Evolutionary conservation across 768 basidiomycete genomes (phyloP).

Genomic region (Rhodocollybia butyracea): DNA sequence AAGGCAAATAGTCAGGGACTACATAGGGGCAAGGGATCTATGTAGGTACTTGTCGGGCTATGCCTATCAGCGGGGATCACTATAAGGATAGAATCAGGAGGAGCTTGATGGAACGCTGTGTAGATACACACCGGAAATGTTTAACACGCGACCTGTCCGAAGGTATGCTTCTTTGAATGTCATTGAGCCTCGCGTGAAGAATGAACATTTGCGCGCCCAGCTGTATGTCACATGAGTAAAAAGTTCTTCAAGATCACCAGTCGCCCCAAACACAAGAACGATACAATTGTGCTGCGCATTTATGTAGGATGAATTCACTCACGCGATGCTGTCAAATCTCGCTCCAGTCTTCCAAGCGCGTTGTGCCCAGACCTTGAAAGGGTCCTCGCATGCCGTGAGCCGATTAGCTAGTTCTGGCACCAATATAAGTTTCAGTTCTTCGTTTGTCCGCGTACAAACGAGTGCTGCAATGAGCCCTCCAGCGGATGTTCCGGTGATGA

Average conservation of each 20-base stretch:
- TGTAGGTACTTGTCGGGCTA: slow-evolving; percentile 95
- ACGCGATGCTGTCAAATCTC: slow-evolving; percentile 82
- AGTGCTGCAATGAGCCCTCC: slow-evolving; percentile 80
- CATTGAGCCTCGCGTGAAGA: slow-evolving; percentile 90
- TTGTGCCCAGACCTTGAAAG: slow-evolving; percentile 35
- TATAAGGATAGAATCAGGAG: background rate
- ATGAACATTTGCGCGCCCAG: slow-evolving; percentile 56
- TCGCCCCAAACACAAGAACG: no score
- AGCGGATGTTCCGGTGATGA: slow-evolving; percentile 93
- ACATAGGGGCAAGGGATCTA: no score
- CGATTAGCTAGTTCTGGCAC: slow-evolving; percentile 82
- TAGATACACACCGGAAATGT: slow-evolving; percentile 56
- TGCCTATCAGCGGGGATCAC: slow-evolving; percentile 89
- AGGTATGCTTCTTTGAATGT: slow-evolving; percentile 96
- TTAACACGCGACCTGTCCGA: slow-evolving; percentile 88
- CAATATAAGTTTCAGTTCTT: slow-evolving; percentile 74
- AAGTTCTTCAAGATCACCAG: no score
- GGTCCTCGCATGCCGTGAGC: slow-evolving; percentile 81
- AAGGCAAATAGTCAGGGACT: no score
- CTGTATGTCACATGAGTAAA: background rate
- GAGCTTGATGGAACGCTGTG: background rate
- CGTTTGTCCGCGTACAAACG: slow-evolving; percentile 84
- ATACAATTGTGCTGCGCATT: background rate
- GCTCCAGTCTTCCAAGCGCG: slow-evolving; percentile 87
- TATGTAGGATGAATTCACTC: slow-evolving; percentile 10